A percentile compares a stretch with the other conserved stretches of the same genome.
Conservation (phyloP, 345 rosid species). For the Sisymbrium irio region DNA sequence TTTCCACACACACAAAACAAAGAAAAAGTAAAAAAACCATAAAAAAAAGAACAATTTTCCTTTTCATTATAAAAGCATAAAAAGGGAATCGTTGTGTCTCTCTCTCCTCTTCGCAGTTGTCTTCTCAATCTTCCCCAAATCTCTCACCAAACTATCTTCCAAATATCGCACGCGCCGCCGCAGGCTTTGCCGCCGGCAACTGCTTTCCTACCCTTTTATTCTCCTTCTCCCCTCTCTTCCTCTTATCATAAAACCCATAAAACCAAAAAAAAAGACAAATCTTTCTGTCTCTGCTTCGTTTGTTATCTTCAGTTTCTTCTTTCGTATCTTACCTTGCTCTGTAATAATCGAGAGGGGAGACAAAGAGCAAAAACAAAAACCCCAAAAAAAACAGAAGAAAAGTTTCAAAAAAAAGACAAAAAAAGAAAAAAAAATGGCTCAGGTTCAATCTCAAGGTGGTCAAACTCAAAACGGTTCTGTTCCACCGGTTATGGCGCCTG, state of each 20-base stretch:
- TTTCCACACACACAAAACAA: no score
- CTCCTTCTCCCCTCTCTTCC: constrained; percentile 58
- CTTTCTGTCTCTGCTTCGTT: not conserved
- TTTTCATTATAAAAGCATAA: constrained; percentile 1
- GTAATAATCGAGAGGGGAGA: constrained; percentile 72
- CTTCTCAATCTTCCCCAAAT: constrained; percentile 1
- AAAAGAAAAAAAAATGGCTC: constrained; percentile 62
- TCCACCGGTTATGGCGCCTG: constrained; percentile 17
- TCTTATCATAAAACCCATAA: constrained; percentile 21
- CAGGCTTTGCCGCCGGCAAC: constrained; percentile 51
- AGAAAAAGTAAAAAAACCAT: no score
- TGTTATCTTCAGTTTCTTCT: not conserved
- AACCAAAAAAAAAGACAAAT: not conserved
- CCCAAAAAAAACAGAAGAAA: constrained; percentile 20
- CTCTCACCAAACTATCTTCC: constrained; percentile 17
- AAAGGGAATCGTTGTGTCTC: not conserved
- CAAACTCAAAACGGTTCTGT: constrained; percentile 34
- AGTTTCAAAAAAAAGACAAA: constrained; percentile 8
- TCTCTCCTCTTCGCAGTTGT: constrained; percentile 20
- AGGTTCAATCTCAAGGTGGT: constrained; percentile 53
- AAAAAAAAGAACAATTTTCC: no score
- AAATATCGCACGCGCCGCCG: constrained; percentile 50
- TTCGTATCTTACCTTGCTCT: constrained; percentile 29
- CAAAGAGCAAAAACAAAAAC: constrained; percentile 44
- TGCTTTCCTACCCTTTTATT: constrained; percentile 29